Evolutionary conservation across 2,329 filamentous ascomycete species (phyloP), one percentile per base, ranked within the genome.

Genomic region (Botrytis fabae): DNA sequence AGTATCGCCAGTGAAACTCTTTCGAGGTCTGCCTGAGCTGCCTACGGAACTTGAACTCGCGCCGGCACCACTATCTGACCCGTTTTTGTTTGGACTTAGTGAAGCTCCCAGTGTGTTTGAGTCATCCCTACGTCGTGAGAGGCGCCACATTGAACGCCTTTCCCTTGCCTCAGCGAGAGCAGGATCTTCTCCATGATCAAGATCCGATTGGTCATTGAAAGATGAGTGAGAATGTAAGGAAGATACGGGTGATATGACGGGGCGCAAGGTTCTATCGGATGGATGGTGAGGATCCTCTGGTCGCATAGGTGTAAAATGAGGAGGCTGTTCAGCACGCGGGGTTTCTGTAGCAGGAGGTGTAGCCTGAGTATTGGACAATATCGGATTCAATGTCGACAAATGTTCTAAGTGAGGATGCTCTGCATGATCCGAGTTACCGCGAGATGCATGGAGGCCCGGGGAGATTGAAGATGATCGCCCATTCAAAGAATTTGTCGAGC

Each of bases 161-260:
- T 90, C 92, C 70, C 92, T 90, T 70, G 71, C 59, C 70, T 92
- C 90, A 22, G 89, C 85, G 32, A 81, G 78, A 48, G 77, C 75
- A 0, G 82, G 77, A 46, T 94, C 92, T 42, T 94, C 93, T 16
- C 86, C 82, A 74, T 92, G 90, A 75, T 97, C 94, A 44, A 90
- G 80, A 79, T 97, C 94, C 0, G 94, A 97, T 35, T 91, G 89
- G 76, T 97, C 94, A 38, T 95, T 96, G 76, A 90, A 89, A 4
- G 88, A 90, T 0, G 88, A 88, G 63, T 87, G 86, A 0, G 88
- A 89, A 68, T 87, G 87, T 73, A 94, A 85, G 0, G 94, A 97
- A 4, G 91, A 89, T 0, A 92, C 89, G 0, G 93, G 93, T 0
- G 94, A 97, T 74, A 87, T 87, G 75, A 90, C 89, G 0, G 91